Percentiles rank a stretch among this genome's conserved stretches.
phyloP scores from a whole-genome alignment of 129 eudicot genomes.

The Saussurea involucrata region DNA sequence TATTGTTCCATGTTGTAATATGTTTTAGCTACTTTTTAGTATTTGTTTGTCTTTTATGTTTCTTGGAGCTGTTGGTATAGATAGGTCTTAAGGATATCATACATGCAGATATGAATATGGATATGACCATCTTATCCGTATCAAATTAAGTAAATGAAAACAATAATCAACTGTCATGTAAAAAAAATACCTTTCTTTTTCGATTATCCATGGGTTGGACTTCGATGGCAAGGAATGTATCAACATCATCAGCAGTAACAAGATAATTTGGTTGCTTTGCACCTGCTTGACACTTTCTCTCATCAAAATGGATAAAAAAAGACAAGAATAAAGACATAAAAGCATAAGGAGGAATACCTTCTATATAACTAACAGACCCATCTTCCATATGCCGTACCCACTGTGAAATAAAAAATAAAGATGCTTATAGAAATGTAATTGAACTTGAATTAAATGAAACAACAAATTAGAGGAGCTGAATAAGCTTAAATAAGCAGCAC shows the following conservation, averaged over 20 bases:
- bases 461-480: slow-evolving; percentile 6
- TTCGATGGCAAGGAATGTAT: slow-evolving; percentile 84
- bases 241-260: slow-evolving; percentile 90
- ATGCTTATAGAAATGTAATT: slow-evolving; percentile 6
- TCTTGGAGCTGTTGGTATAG: too few relatives aligned
- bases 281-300: slow-evolving; percentile 45
- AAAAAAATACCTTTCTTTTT: slow-evolving; percentile 64
- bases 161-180: slow-evolving; percentile 8
- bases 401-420: slow-evolving; percentile 37
- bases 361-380: slow-evolving; percentile 84
- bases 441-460: not conserved
- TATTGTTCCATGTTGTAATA: too few relatives aligned
- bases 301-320: not conserved
- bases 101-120: not conserved
- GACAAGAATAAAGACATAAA: not conserved
- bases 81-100: too few relatives aligned
- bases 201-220: slow-evolving; percentile 95
- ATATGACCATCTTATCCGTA: not conserved
- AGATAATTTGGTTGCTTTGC: slow-evolving; percentile 93
- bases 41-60: too few relatives aligned
- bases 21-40: too few relatives aligned
- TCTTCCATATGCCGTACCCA: slow-evolving; percentile 98
- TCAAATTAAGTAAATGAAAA: not conserved
- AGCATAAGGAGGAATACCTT: slow-evolving; percentile 47
- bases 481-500: slow-evolving; percentile 33